These are phyloP conservation scores for Aegilops speltoides DNA, from an alignment of 176 grass and related monocot genomes.

Conservation along the genomic window DNA sequence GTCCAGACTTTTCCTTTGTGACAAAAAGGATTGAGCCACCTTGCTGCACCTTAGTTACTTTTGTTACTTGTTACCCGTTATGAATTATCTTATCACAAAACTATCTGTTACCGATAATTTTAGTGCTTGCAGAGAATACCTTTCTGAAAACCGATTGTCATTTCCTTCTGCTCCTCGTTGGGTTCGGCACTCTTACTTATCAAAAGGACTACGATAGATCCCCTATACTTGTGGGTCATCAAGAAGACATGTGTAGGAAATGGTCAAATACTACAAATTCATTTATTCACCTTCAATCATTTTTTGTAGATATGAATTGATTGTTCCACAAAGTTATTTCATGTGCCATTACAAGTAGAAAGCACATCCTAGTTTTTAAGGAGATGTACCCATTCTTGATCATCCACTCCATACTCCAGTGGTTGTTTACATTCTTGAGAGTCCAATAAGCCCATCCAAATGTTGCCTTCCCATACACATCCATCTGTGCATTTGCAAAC, in stretches of 20 bases:
- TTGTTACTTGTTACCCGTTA: too few relatives aligned
- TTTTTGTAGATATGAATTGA: neutral
- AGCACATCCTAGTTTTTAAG: neutral
- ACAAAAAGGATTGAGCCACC: too few relatives aligned
- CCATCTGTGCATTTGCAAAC: slow-evolving; percentile 43
- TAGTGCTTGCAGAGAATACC: too few relatives aligned
- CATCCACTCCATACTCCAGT: slow-evolving; percentile 84
- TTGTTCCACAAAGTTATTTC: neutral
- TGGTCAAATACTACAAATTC: neutral
- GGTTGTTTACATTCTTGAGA: slow-evolving; percentile 43
- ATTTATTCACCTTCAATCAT: neutral
- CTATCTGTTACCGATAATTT: too few relatives aligned
- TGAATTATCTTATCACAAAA: too few relatives aligned
- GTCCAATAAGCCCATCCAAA: slow-evolving; percentile 82
- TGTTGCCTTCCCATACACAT: slow-evolving; percentile 47
- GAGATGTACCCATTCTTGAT: slow-evolving; percentile 63
- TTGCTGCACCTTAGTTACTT: too few relatives aligned
- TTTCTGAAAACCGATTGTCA: too few relatives aligned
- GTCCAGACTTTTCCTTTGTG: too few relatives aligned
- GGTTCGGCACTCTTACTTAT: too few relatives aligned
- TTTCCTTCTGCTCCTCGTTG: too few relatives aligned
- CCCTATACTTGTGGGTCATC: too few relatives aligned
- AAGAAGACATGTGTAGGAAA: neutral
- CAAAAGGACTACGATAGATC: too few relatives aligned
- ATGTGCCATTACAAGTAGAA: neutral